Base-by-base conservation (phyloP, 2,329 filamentous ascomycete species). In the Periconia digitata region DNA sequence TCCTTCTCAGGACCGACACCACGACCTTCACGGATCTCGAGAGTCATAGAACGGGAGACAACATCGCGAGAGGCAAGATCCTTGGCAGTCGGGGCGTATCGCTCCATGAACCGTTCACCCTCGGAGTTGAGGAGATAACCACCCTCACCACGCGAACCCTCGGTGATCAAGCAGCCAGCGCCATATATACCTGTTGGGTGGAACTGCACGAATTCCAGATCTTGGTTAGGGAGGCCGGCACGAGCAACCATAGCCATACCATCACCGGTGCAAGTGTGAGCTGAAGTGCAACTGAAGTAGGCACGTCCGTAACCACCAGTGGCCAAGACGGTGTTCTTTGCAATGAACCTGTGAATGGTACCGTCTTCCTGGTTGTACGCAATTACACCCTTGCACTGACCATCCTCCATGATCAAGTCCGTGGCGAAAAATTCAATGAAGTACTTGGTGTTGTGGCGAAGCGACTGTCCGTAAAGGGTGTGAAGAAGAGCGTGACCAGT, bases 151-250 rank as follows among this genome's bases (percentile, higher is more conserved):
- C 94, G 90, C 63, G 92, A 90, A 65, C 92, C 92, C 78, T 99
- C 92, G 12, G 94, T 97, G 71, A 99, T 99, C 82, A 99, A 79
- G 77, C 92, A 69, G 60, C 92, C 92, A 67, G 92, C 94, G 68
- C 94, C 94, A 75, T 99, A 99, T 77, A 99, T 97, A 84, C 92
- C 92, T 60, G 92, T 96, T 47, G 92, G 92, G 76, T 99, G 92
- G 85, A 99, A 99, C 78, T 99, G 92, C 55, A 99, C 94, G 76
- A 99, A 99, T 75, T 99, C 94, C 56, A 97, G 83, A 86, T 99
- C 94, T 80, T 99, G 94, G 83, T 96, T 96, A 66, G 94, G 92
- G 35, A 99, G 87, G 74, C 94, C 94, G 54, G 94, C 94, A 79
- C 94, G 91, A 63, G 92, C 89, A 67, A 97, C 92, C 94, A 99